phyloP scores from a whole-genome alignment of 2,329 filamentous ascomycete genomes.

The Ustilaginoidea virens region DNA sequence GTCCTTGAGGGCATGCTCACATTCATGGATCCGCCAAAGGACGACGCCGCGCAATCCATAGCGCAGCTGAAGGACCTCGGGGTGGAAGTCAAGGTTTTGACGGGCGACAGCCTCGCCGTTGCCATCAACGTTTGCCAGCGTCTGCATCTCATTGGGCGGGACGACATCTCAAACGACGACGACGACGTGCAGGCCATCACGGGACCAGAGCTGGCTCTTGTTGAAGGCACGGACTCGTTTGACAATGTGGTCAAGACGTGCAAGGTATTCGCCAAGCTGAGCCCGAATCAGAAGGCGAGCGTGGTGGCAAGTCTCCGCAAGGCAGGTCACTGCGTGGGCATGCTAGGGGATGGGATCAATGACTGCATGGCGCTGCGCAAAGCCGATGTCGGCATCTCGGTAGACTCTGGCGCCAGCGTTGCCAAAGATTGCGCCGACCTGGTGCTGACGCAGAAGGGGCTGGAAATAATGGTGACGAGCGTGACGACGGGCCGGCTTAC shows the following conservation, averaged over 20 bases:
- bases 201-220: constrained; percentile 9
- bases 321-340: constrained; percentile 13
- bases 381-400: constrained; percentile 15
- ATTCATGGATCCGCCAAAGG: constrained; percentile 15
- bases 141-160: constrained; percentile 8
- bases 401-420: constrained; percentile 13
- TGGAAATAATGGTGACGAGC: constrained; percentile 12
- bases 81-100: constrained; percentile 15
- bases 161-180: constrained; percentile 6
- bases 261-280: constrained; percentile 15
- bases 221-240: constrained; percentile 8
- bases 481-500: constrained; percentile 12
- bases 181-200: constrained; percentile 12
- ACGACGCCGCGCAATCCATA: constrained; percentile 13
- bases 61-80: constrained; percentile 9
- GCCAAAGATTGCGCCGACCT: constrained; percentile 15
- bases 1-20: constrained; percentile 12
- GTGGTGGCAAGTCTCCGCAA: constrained; percentile 11
- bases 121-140: constrained; percentile 13
- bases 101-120: constrained; percentile 13
- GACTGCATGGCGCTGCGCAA: constrained; percentile 14
- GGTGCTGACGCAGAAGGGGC: constrained; percentile 15
- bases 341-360: constrained; percentile 16
- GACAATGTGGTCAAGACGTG: constrained; percentile 10
- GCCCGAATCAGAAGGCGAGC: constrained; percentile 12